Conservation (phyloP, 371 early-diverging fungal genomes). For the Globomyces sp. region DNA sequence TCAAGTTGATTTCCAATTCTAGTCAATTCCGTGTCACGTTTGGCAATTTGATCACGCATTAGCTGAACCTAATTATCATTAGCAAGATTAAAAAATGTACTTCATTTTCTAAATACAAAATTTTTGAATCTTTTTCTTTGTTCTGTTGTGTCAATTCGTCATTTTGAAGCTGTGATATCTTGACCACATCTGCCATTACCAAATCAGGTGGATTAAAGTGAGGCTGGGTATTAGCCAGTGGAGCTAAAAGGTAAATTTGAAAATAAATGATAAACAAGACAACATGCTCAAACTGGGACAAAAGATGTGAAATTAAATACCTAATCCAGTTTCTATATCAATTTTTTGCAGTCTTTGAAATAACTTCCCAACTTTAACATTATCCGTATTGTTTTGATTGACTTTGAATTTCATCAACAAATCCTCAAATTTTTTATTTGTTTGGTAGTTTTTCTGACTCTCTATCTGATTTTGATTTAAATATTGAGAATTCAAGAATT, state of each 20-base stretch:
- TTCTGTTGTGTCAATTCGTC: conserved; percentile 27
- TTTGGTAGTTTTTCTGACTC: conserved; percentile 33
- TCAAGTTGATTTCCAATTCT: conserved; percentile 47
- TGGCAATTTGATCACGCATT: conserved; percentile 36
- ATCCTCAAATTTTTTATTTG: conserved; percentile 34
- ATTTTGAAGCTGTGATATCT: conserved; percentile 32
- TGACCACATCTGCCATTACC: conserved; percentile 36
- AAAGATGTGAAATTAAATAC: conserved; percentile 23
- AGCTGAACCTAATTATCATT: background rate
- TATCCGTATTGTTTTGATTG: conserved; percentile 6
- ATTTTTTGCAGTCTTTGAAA: conserved; percentile 49
- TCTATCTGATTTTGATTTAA: conserved; percentile 27
- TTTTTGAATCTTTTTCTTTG: conserved; percentile 29
- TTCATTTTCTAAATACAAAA: conserved; percentile 45
- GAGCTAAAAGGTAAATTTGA: conserved; percentile 16
- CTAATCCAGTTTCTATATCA: conserved; percentile 55
- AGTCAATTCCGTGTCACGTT: conserved; percentile 47
- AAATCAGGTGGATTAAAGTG: conserved; percentile 38
- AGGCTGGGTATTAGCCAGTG: conserved; percentile 24
- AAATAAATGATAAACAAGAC: background rate
- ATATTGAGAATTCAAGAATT: conserved; percentile 45
- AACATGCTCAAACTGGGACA: background rate
- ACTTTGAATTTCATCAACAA: background rate
- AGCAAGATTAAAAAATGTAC: conserved; percentile 14
- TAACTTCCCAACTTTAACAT: conserved; percentile 28